Conservation (phyloP, 176 grass and related monocot genomes). For the Chloris gayana region DNA sequence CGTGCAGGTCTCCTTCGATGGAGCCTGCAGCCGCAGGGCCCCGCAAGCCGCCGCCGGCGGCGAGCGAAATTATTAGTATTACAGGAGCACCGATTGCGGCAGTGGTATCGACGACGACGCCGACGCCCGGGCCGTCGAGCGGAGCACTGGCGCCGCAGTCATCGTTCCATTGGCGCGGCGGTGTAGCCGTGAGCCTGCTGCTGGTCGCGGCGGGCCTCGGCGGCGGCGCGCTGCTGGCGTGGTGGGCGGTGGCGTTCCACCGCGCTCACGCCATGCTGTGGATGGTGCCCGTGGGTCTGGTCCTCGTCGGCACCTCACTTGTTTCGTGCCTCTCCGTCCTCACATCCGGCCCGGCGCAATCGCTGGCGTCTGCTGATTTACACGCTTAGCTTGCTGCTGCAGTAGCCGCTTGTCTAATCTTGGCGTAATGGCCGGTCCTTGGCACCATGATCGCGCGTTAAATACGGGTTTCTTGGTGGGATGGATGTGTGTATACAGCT, state of each 20-base stretch:
- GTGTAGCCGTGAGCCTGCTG: background rate
- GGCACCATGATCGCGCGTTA: no score
- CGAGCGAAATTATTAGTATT: background rate
- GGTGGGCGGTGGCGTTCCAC: slow-evolving; percentile 59
- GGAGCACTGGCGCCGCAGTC: background rate
- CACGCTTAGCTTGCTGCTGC: background rate
- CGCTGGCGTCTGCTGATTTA: background rate
- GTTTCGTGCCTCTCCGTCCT: slow-evolving; percentile 55
- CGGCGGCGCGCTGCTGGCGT: slow-evolving; percentile 52
- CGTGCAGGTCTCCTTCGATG: slow-evolving; percentile 3
- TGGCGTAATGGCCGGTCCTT: background rate
- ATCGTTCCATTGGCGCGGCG: background rate
- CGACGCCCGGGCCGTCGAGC: no score
- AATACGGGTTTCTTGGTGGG: no score
- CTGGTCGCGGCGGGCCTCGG: slow-evolving; percentile 25
- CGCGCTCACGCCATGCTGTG: slow-evolving; percentile 46
- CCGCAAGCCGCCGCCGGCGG: background rate
- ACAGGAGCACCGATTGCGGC: no score
- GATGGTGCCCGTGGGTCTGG: slow-evolving; percentile 66
- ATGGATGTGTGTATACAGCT: no score
- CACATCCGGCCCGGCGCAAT: slow-evolving; percentile 15
- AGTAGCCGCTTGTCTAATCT: background rate
- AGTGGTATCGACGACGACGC: background rate
- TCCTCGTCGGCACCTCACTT: slow-evolving; percentile 55
- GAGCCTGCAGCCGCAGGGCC: background rate